Conservation (phyloP, 179 eudicot genomes). For the Gypsophila paniculata region DNA sequence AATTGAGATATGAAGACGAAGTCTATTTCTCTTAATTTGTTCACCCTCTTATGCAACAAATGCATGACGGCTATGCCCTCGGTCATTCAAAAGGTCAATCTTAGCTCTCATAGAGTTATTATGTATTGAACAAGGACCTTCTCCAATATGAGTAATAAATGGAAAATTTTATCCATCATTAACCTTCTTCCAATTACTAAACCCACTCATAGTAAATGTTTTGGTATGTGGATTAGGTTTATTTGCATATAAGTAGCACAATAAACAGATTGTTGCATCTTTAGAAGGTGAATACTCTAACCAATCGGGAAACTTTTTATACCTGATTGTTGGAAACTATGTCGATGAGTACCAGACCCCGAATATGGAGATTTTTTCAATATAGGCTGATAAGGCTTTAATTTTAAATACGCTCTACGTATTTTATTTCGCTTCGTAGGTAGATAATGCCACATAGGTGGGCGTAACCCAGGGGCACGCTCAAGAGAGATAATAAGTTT, state of each 20-base stretch:
- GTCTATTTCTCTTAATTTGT: slow-evolving; percentile 4
- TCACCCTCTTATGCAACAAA: not conserved
- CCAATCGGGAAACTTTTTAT: slow-evolving; percentile 1
- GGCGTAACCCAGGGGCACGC: not conserved
- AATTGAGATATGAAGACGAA: not conserved
- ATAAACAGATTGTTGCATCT: slow-evolving; percentile 8
- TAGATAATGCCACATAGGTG: not conserved
- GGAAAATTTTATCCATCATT: slow-evolving; percentile 4
- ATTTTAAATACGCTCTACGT: not conserved
- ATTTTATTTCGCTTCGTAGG: not conserved
- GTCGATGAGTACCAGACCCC: not conserved
- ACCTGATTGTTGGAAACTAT: slow-evolving; percentile 4
- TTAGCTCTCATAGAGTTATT: slow-evolving; percentile 3
- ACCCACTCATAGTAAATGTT: not conserved
- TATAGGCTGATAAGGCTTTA: slow-evolving; percentile 16
- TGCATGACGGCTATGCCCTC: not conserved
- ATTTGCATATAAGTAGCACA: slow-evolving; percentile 1
- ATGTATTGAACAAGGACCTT: slow-evolving; percentile 12
- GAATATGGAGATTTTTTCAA: not conserved
- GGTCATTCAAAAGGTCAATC: not conserved
- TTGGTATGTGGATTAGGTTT: not conserved
- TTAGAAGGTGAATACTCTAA: slow-evolving; percentile 9
- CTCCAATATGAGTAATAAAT: slow-evolving; percentile 10
- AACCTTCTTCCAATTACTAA: slow-evolving; percentile 15
- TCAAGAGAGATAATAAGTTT: not conserved